Conservation (phyloP, 805 yeast species). For the Wickerhamomyces alni region DNA sequence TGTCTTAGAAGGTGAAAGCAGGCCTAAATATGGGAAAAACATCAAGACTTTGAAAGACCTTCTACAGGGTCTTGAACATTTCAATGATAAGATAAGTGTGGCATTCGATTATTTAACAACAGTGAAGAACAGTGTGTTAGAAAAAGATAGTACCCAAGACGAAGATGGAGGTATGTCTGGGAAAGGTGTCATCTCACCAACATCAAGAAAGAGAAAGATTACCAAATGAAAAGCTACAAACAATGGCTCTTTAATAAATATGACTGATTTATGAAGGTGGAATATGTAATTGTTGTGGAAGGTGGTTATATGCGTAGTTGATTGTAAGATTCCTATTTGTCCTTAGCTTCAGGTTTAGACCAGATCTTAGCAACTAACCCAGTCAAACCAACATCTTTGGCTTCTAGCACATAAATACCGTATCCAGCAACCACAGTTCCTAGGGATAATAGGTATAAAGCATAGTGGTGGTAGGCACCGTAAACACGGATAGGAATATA, state of each 20-base stretch:
- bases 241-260: no score
- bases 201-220: neutral
- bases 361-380: slow-evolving; percentile 61
- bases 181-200: neutral
- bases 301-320: no score
- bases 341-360: slow-evolving; percentile 30
- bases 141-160: neutral
- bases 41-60: slow-evolving; percentile 6
- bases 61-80: slow-evolving; percentile 9
- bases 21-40: neutral
- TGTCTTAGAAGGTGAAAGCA: slow-evolving; percentile 8
- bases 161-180: no score
- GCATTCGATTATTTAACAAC: slow-evolving; percentile 9
- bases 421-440: slow-evolving; percentile 69
- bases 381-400: slow-evolving; percentile 72
- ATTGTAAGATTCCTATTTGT: no score
- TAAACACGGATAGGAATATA: slow-evolving; percentile 85
- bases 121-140: neutral
- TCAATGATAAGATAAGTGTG: slow-evolving; percentile 9
- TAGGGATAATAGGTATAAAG: slow-evolving; percentile 58
- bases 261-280: no score
- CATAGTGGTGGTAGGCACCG: slow-evolving; percentile 67
- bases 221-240: no score
- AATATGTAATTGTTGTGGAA: neutral
- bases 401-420: slow-evolving; percentile 75